A percentile compares a stretch with the other conserved stretches of the same genome.
phyloP scores from a whole-genome alignment of 768 basidiomycete species.

The Tulasnella sp. region DNA sequence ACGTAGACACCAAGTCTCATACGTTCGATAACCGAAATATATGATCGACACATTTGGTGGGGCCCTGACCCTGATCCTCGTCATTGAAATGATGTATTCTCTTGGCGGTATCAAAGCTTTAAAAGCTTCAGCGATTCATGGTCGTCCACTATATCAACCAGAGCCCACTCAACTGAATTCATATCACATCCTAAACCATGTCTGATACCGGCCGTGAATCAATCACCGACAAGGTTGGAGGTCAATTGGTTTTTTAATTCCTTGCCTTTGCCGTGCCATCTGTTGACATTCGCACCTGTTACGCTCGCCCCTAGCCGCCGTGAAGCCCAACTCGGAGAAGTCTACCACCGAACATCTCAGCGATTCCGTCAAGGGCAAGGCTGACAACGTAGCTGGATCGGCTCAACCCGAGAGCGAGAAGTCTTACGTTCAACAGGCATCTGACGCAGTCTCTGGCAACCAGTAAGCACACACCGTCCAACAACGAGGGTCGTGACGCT shows the following conservation, averaged over 20 bases:
- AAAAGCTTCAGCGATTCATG: too few relatives aligned
- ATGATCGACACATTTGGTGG: too few relatives aligned
- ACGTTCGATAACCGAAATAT: too few relatives aligned
- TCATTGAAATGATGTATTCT: too few relatives aligned
- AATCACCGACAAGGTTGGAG: slow-evolving; percentile 16
- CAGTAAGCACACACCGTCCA: too few relatives aligned
- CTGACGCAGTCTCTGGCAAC: slow-evolving; percentile 40
- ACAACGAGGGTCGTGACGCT: too few relatives aligned
- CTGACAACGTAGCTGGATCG: slow-evolving; percentile 18
- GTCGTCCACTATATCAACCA: not conserved
- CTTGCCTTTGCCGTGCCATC: not conserved
- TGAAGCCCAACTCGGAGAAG: slow-evolving; percentile 23
- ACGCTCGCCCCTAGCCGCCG: not conserved
- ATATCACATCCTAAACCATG: not conserved
- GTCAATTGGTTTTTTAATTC: not conserved
- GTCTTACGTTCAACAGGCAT: slow-evolving; percentile 38
- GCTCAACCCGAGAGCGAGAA: slow-evolving; percentile 34
- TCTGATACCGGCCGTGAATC: slow-evolving; percentile 16
- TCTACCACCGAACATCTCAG: slow-evolving; percentile 37
- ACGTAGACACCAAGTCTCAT: too few relatives aligned
- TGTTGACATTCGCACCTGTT: not conserved
- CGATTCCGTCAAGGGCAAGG: slow-evolving; percentile 38
- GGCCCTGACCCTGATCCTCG: too few relatives aligned
- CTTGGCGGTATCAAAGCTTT: too few relatives aligned
- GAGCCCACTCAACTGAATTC: not conserved